Conservation (phyloP, 129 eudicot genomes). For the Rutidosis leptorrhynchoides region DNA sequence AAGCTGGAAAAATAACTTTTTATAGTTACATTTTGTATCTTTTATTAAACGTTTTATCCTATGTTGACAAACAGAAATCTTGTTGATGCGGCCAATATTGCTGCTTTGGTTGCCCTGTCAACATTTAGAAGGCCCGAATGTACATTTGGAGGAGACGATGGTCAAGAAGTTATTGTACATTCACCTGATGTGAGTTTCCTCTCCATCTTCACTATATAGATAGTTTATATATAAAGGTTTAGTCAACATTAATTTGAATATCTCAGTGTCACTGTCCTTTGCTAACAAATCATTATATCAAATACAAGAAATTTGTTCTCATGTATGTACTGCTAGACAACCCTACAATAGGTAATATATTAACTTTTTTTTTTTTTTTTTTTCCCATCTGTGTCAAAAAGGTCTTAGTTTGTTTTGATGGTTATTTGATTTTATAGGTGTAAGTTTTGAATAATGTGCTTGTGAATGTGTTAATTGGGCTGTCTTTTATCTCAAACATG, state of each 20-base stretch:
- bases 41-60: too few species aligned
- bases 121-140: conserved; percentile 92
- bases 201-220: not conserved
- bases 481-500: not conserved
- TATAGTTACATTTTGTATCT: not conserved
- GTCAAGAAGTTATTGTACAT: conserved; percentile 87
- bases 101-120: conserved; percentile 87
- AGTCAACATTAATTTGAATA: not conserved
- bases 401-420: not conserved
- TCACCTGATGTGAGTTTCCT: conserved; percentile 63
- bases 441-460: not conserved
- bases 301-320: not conserved
- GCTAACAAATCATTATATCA: not conserved
- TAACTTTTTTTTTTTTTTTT: not conserved
- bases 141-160: conserved; percentile 85
- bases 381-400: not conserved
- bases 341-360: not conserved
- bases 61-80: conserved; percentile 55
- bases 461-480: not conserved
- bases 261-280: not conserved
- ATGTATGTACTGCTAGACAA: not conserved
- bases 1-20: conserved; percentile 25
- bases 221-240: conserved; percentile 2
- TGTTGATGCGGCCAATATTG: conserved; percentile 98
- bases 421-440: not conserved